phyloP scores from a whole-genome alignment of 2,329 filamentous ascomycete genomes.

The Elsinoe perseae region DNA sequence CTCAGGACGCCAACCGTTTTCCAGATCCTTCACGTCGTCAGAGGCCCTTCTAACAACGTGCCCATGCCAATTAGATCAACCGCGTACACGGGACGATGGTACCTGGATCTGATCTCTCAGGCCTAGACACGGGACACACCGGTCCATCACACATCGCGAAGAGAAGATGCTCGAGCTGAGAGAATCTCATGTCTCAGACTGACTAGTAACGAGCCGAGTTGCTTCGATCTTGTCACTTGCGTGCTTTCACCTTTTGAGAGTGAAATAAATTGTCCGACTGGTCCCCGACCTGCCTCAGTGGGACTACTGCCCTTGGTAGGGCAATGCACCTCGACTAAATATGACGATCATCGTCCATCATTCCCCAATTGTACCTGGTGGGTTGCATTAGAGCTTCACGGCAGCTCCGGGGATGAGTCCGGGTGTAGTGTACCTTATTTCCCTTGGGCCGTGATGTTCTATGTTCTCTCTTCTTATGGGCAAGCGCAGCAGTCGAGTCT shows the following conservation, averaged over 20 bases:
- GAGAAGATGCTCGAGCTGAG: neutral
- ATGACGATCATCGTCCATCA: slow-evolving; percentile 4
- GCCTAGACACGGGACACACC: neutral
- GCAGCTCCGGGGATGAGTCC: neutral
- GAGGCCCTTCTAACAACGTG: neutral
- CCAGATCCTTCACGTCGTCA: neutral
- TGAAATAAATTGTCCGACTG: slow-evolving; percentile 2
- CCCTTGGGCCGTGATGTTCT: neutral
- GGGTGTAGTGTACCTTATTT: neutral
- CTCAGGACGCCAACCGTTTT: neutral
- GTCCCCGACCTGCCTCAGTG: slow-evolving; percentile 2
- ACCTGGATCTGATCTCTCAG: slow-evolving; percentile 5
- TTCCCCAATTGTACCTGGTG: neutral
- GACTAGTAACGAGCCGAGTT: neutral
- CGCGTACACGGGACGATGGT: slow-evolving; percentile 3
- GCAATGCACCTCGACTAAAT: neutral
- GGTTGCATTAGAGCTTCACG: neutral
- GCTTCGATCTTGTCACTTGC: neutral
- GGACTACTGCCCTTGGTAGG: neutral
- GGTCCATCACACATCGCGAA: neutral
- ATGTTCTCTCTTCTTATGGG: neutral
- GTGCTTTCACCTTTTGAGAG: slow-evolving; percentile 1
- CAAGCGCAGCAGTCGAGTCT: neutral
- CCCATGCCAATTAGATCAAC: neutral
- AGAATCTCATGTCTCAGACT: slow-evolving; percentile 2